These are phyloP conservation scores for Coprinopsis cinerea DNA, from an alignment of 768 basidiomycete species.

Conservation along the genomic window DNA sequence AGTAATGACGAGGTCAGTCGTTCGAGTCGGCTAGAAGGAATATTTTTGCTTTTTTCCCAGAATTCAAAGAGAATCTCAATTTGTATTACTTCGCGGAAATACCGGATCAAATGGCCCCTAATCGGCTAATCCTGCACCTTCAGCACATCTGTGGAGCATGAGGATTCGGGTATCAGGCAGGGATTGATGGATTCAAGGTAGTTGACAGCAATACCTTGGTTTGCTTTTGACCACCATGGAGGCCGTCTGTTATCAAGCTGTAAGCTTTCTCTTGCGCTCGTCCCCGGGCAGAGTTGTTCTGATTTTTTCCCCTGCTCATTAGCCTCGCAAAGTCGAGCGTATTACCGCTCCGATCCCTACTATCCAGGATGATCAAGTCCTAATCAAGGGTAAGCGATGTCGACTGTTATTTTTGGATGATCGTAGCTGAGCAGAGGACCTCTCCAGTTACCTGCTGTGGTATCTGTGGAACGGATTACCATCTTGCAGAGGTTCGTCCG, in stretches of 20 bases:
- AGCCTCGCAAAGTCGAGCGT: conserved; percentile 49
- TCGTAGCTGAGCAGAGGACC: not conserved
- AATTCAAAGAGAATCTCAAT: not conserved
- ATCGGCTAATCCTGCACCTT: too few species aligned
- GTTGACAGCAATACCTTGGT: too few species aligned
- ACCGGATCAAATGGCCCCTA: not conserved
- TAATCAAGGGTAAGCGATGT: conserved; percentile 47
- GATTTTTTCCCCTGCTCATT: not conserved
- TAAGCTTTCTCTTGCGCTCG: not conserved
- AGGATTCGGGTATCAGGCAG: too few species aligned
- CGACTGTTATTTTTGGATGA: not conserved
- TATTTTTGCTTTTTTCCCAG: not conserved
- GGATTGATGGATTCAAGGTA: too few species aligned
- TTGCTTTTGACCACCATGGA: conserved; percentile 13
- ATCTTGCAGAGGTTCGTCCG: conserved; percentile 42
- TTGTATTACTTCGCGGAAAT: not conserved
- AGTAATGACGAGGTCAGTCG: conserved; percentile 40
- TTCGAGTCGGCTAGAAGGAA: conserved; percentile 33
- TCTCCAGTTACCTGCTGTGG: conserved; percentile 35
- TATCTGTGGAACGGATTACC: conserved; percentile 63
- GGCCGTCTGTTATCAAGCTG: conserved; percentile 15
- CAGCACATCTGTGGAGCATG: too few species aligned
- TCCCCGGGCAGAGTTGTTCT: not conserved
- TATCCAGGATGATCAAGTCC: conserved; percentile 48
- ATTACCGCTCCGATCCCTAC: conserved; percentile 46